Evolutionary conservation across 768 basidiomycete genomes (phyloP), one percentile per base, ranked within the genome.

Genomic region (Mycena capillaripes): DNA sequence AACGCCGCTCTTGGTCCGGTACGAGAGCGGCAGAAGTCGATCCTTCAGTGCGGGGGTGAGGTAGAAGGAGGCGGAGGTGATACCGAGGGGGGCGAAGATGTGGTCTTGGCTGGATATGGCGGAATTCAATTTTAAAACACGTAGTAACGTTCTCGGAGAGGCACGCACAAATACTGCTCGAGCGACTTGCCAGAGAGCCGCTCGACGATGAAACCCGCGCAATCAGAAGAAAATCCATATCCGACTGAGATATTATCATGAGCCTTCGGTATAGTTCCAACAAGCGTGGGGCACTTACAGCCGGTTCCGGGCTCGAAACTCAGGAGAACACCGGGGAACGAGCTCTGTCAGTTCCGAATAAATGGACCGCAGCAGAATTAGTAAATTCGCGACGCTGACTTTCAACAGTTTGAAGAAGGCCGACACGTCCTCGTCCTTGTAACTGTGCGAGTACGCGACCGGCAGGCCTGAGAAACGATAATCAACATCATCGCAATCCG

Each of bases 151-250:
- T 38, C 11, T 77, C 0, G 14, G 5, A 7, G 36, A 59, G 29
- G 21, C 44, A 75, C 78, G n/a, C 59, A 82, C 81, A 78, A 79
- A 48, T 79, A 82, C 46, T 79, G 69, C 65, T 81, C 80, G n/a
- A 82, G 72, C 7, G 74, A 75, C 62, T 78, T 67, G 1, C 78
- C 79, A 0, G 80, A 73, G 11, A 80, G 46, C 25, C 75, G 74
- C 42, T 82, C 79, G 8, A 82, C 69, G 14, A 82, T 72, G 57
- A 82, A 82, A 1, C 81, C 81, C 0, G 76, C 42, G 9, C 71
- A 74, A 59, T 81, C 80, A 4, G 68, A 56, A 10, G 67, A 68
- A 57, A 69, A 80, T 0, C 81, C 77, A 56, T 82, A 82, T 0
- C 53, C 71, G 42, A 30, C 60, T 61, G n/a, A 75, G 5, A 10